Conservation (phyloP, 177 flowering plant genomes). For the Vitis hybrid region DNA sequence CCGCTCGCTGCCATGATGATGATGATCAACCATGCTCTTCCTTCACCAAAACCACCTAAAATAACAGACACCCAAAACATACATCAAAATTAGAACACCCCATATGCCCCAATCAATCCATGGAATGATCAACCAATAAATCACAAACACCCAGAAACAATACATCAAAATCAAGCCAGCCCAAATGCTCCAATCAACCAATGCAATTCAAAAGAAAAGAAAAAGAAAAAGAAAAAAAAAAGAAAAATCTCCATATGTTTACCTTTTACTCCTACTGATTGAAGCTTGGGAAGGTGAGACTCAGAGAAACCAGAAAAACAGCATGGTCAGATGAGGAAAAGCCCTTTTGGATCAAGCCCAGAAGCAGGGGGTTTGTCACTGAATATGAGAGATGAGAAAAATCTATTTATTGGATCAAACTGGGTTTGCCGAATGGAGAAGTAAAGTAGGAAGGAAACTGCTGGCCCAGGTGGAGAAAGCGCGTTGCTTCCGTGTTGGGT, state of each 20-base stretch:
- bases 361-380: too few relatives aligned
- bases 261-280: neutral
- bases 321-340: too few relatives aligned
- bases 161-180: too few relatives aligned
- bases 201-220: neutral
- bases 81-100: neutral
- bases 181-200: neutral
- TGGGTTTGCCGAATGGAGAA: too few relatives aligned
- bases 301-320: neutral
- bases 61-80: neutral
- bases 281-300: neutral
- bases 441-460: too few relatives aligned
- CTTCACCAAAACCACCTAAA: neutral
- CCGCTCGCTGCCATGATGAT: conserved; percentile 10
- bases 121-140: too few relatives aligned
- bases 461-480: too few relatives aligned
- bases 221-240: neutral
- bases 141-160: too few relatives aligned
- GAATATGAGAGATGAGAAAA: too few relatives aligned
- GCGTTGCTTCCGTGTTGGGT: too few relatives aligned
- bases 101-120: neutral
- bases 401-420: too few relatives aligned
- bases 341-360: too few relatives aligned
- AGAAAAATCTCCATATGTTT: neutral
- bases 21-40: conserved; percentile 9